Evolutionary conservation across 257 asterid species (phyloP).

Genomic region (Fraxinus pennsylvanica): DNA sequence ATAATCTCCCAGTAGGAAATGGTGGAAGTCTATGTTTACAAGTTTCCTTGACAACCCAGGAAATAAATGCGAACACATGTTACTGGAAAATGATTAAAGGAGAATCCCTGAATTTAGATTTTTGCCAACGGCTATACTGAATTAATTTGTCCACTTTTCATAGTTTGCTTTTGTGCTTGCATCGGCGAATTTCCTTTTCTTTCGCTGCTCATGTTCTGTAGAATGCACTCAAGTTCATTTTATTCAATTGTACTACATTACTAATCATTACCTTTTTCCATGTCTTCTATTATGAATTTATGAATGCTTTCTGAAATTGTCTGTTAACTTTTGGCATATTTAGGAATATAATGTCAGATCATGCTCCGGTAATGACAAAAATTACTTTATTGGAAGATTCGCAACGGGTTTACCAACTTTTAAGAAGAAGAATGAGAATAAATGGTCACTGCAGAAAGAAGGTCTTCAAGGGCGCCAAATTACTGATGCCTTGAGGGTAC

Average conservation of each 20-base stretch:
- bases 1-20: not conserved
- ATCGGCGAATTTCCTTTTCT: not conserved
- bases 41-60: not conserved
- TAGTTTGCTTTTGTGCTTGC: conserved; percentile 1
- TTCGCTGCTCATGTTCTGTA: not conserved
- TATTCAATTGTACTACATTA: not conserved
- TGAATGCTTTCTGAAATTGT: not conserved
- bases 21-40: conserved; percentile 8
- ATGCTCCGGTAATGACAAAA: conserved; percentile 45
- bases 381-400: conserved; percentile 51
- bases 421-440: conserved; percentile 44
- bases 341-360: conserved; percentile 59
- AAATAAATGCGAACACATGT: not conserved
- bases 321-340: not conserved
- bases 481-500: conserved; percentile 53
- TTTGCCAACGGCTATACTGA: not conserved
- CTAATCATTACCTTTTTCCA: not conserved
- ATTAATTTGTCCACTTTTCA: not conserved
- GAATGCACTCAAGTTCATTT: not conserved
- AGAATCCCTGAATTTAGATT: conserved; percentile 18
- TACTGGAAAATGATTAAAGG: conserved; percentile 7
- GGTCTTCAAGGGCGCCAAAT: conserved; percentile 57
- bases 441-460: conserved; percentile 55
- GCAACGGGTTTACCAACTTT: conserved; percentile 47
- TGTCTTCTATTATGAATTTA: not conserved